Evolutionary conservation across 2,329 filamentous ascomycete genomes (phyloP).

Genomic region (Colletotrichum costaricense): DNA sequence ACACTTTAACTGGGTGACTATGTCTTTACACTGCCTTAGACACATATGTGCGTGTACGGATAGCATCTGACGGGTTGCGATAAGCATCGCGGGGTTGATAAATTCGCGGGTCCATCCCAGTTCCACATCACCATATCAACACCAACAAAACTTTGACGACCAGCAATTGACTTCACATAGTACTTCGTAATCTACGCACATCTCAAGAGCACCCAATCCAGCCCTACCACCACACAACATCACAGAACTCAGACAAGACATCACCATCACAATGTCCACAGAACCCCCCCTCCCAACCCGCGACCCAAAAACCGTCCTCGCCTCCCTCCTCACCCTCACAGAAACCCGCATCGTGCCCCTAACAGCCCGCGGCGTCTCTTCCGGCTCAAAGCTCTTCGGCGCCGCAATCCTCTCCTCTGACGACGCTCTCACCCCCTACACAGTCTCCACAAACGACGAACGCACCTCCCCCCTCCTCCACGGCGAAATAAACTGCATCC

Average conservation of each 20-base stretch:
- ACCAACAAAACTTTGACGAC: too few relatives aligned
- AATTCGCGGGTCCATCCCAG: not conserved
- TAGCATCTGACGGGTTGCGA: not conserved
- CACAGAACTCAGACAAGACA: not conserved
- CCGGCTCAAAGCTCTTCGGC: slow-evolving; percentile 67
- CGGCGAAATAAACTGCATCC: slow-evolving; percentile 71
- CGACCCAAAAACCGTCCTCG: slow-evolving; percentile 45
- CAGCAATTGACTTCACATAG: not conserved
- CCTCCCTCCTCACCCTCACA: slow-evolving; percentile 53
- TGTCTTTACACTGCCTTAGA: too few relatives aligned
- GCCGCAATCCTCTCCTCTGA: slow-evolving; percentile 60
- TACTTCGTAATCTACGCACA: too few relatives aligned
- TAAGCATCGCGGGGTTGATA: not conserved
- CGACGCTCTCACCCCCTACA: slow-evolving; percentile 52
- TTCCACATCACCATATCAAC: not conserved
- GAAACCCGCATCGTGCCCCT: slow-evolving; percentile 63
- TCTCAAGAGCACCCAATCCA: not conserved
- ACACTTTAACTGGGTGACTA: not conserved
- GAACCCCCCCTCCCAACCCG: slow-evolving; percentile 19
- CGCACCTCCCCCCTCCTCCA: slow-evolving; percentile 65
- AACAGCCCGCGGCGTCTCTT: slow-evolving; percentile 59
- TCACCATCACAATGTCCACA: slow-evolving; percentile 38
- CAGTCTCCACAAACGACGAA: slow-evolving; percentile 68
- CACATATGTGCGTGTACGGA: too few relatives aligned
- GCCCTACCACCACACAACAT: slow-evolving; percentile 35